These are phyloP conservation scores for Hypoxylon sp. DNA, from an alignment of 2,329 filamentous ascomycete genomes.

Conservation along the genomic window DNA sequence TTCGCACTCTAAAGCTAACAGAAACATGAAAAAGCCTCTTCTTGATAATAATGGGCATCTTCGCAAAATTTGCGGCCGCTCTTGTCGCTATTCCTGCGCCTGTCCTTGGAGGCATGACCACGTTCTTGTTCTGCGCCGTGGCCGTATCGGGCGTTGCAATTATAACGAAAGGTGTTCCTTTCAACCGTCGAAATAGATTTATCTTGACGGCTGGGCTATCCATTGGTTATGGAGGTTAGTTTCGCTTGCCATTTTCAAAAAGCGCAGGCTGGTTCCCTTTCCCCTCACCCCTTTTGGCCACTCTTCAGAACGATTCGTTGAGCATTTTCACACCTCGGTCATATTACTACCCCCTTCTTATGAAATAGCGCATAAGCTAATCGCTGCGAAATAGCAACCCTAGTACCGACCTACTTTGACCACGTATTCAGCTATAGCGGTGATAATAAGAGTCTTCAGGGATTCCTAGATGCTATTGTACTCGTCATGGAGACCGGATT, in stretches of 20 bases:
- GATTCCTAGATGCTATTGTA: conserved; percentile 81
- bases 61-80: conserved; percentile 85
- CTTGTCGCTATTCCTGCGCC: conserved; percentile 80
- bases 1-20: conserved; percentile 16
- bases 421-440: conserved; percentile 81
- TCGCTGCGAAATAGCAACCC: conserved; percentile 63
- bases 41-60: conserved; percentile 84
- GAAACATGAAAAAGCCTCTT: conserved; percentile 66
- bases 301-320: background rate
- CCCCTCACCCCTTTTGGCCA: too few species aligned
- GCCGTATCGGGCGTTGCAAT: conserved; percentile 84
- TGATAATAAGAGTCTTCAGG: conserved; percentile 75
- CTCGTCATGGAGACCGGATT: conserved; percentile 83
- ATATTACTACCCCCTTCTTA: background rate
- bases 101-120: conserved; percentile 80
- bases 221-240: conserved; percentile 73
- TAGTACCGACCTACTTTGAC: conserved; percentile 77
- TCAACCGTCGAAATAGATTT: conserved; percentile 86
- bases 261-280: too few species aligned
- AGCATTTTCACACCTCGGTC: background rate
- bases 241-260: background rate
- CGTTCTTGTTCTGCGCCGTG: conserved; percentile 84
- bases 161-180: conserved; percentile 76
- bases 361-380: background rate
- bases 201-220: conserved; percentile 82